Percentiles rank a stretch among this genome's conserved stretches.
Evolutionary conservation across 75 land plant species (phyloP).

Genomic region (Picea sitchensis): DNA sequence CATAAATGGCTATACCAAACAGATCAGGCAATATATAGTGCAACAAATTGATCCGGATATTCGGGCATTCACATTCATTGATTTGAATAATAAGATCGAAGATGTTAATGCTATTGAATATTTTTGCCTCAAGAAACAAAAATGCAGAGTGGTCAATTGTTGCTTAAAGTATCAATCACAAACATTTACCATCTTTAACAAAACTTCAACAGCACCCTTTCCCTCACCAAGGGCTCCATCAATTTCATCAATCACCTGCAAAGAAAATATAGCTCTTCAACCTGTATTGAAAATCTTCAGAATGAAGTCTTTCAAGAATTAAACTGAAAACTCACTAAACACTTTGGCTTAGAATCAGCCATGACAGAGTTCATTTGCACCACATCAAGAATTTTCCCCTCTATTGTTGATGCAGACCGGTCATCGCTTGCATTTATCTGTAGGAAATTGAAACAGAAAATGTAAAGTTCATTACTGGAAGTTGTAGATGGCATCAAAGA

Average conservation of each 20-base stretch:
- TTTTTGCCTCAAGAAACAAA: not conserved
- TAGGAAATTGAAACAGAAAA: not conserved
- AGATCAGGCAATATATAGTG: not conserved
- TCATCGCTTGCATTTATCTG: conserved; percentile 99
- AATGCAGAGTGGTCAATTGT: not conserved
- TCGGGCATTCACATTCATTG: not conserved
- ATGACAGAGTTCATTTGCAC: conserved; percentile 95
- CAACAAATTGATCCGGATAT: not conserved
- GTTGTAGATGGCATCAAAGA: not conserved
- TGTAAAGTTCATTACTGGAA: not conserved
- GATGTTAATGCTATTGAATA: not conserved
- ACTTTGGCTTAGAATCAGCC: conserved; percentile 84
- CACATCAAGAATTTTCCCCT: conserved; percentile 92
- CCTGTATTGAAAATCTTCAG: not conserved
- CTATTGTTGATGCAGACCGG: conserved; percentile 77
- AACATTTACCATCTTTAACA: conserved; percentile 76
- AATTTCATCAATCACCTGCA: conserved; percentile 97
- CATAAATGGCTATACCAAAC: not conserved
- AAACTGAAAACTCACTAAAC: conserved; percentile 61
- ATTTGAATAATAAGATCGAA: not conserved
- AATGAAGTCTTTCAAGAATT: no score
- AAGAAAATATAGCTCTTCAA: not conserved
- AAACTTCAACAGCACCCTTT: conserved; percentile 88
- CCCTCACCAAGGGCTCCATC: conserved; percentile 98
- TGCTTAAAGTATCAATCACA: not conserved